phyloP scores from a whole-genome alignment of 495 filamentous ascomycete species.

The Penicillium lagena region DNA sequence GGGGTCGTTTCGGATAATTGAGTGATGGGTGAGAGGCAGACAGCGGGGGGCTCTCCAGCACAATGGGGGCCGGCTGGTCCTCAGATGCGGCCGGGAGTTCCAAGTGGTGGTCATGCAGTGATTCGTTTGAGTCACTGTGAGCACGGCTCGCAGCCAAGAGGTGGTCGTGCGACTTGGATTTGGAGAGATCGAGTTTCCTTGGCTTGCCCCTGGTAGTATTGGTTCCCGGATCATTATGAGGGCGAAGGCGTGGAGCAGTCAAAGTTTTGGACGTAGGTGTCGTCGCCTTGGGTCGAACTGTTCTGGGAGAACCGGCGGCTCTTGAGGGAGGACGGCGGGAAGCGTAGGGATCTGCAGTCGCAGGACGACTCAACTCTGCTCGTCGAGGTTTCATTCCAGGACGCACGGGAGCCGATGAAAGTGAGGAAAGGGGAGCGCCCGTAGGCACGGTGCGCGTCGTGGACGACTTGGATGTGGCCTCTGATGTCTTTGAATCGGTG shows the following conservation, averaged over 20 bases:
- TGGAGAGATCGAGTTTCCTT: conserved; percentile 33
- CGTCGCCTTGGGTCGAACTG: conserved; percentile 20
- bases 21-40: conserved; percentile 11
- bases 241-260: conserved; percentile 23
- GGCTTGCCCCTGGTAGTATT: conserved; percentile 28
- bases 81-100: conserved; percentile 51
- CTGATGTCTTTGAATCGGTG: conserved; percentile 35
- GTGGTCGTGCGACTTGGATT: conserved; percentile 21
- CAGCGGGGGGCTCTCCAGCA: conserved; percentile 21
- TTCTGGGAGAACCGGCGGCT: conserved; percentile 36
- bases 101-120: conserved; percentile 21
- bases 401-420: conserved; percentile 55
- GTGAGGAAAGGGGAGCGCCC: conserved; percentile 30
- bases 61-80: conserved; percentile 36
- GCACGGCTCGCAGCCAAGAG: conserved; percentile 12
- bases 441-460: conserved; percentile 26
- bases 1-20: neutral
- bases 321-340: conserved; percentile 23
- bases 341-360: conserved; percentile 54
- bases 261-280: conserved; percentile 23
- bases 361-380: conserved; percentile 46
- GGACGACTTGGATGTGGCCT: conserved; percentile 26
- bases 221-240: conserved; percentile 17
- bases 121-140: conserved; percentile 23
- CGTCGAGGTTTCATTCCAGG: conserved; percentile 40